These are phyloP conservation scores for Evernia prunastri DNA, from an alignment of 495 filamentous ascomycete genomes.

Conservation along the genomic window DNA sequence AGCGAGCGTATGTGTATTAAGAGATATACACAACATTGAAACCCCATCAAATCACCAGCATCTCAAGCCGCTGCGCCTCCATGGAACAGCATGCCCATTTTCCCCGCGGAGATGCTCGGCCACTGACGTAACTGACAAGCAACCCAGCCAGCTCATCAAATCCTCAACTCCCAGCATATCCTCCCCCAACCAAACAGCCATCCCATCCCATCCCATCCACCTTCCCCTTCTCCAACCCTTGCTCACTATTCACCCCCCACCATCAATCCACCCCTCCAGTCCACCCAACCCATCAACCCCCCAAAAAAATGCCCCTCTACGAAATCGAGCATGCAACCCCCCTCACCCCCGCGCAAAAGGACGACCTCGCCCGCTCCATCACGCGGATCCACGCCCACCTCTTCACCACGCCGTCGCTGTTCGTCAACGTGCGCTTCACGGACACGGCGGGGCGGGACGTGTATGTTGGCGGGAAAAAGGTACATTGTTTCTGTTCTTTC, in stretches of 20 bases:
- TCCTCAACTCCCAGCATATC: not conserved
- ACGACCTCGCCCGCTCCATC: constrained; percentile 29
- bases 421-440: constrained; percentile 34
- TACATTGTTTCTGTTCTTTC: too few species aligned
- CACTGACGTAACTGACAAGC: not conserved
- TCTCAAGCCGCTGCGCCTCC: not conserved
- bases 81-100: not conserved
- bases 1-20: not conserved
- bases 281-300: too few species aligned
- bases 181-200: not conserved
- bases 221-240: not conserved
- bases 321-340: constrained; percentile 33
- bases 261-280: constrained; percentile 9
- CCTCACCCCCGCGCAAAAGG: constrained; percentile 27
- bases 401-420: constrained; percentile 33
- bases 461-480: constrained; percentile 26
- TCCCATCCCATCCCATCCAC: too few species aligned
- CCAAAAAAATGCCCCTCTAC: constrained; percentile 38
- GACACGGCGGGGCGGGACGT: constrained; percentile 23
- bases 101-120: not conserved
- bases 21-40: not conserved
- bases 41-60: not conserved
- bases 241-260: too few species aligned
- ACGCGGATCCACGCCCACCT: constrained; percentile 30
- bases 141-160: not conserved